These are phyloP conservation scores for Colletotrichum paranaense DNA, from an alignment of 2,329 filamentous ascomycete genomes.

Conservation along the genomic window DNA sequence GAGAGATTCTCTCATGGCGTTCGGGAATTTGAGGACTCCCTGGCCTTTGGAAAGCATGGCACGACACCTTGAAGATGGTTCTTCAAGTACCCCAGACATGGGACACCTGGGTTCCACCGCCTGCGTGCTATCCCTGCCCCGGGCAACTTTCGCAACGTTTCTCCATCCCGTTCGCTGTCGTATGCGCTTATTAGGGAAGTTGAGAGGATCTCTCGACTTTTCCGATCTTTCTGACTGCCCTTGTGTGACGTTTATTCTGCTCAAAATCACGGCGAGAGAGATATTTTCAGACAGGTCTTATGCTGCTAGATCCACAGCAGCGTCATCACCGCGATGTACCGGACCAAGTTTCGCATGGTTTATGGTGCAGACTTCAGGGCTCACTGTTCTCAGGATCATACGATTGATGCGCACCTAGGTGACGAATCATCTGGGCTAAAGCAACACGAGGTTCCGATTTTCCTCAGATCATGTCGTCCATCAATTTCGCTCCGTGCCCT, in stretches of 20 bases:
- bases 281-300: background rate
- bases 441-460: background rate
- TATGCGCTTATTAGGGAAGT: background rate
- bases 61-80: background rate
- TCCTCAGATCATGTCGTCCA: constrained; percentile 6
- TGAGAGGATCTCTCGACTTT: background rate
- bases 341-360: background rate
- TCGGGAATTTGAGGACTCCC: background rate
- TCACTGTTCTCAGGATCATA: background rate
- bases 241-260: background rate
- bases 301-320: background rate
- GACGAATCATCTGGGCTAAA: background rate
- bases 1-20: background rate
- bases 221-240: background rate
- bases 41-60: background rate
- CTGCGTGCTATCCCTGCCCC: background rate
- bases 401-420: background rate
- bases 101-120: background rate
- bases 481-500: background rate
- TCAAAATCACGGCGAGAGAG: background rate
- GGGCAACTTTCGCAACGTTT: background rate
- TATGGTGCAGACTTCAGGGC: background rate
- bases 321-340: background rate
- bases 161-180: background rate
- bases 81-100: background rate